These are phyloP conservation scores for Dovyalis caffra DNA, from an alignment of 345 rosid genomes.

Conservation along the genomic window DNA sequence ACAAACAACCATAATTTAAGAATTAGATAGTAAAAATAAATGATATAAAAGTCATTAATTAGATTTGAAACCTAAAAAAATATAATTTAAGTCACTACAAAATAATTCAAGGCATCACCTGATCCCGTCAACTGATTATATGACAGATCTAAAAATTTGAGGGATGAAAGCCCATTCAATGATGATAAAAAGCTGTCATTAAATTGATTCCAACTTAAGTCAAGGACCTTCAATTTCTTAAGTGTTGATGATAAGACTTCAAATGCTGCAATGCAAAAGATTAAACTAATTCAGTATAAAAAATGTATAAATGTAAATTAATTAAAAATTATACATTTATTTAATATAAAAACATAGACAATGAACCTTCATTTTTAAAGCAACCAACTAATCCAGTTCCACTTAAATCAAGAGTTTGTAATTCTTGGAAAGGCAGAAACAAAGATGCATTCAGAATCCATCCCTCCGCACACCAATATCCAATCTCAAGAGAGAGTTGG, in stretches of 20 bases:
- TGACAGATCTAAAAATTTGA: not conserved
- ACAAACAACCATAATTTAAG: too few species aligned
- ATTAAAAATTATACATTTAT: too few species aligned
- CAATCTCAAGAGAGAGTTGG: not conserved
- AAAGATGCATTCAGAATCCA: conserved; percentile 9
- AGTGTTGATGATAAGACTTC: not conserved
- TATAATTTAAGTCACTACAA: not conserved
- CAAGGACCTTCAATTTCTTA: not conserved
- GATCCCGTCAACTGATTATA: not conserved
- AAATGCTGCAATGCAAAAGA: not conserved
- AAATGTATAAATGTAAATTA: too few species aligned
- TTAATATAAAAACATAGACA: not conserved
- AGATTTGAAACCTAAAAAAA: not conserved
- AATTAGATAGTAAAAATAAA: too few species aligned
- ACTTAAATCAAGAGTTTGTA: not conserved
- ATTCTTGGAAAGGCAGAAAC: conserved; percentile 9
- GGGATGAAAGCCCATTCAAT: conserved; percentile 1
- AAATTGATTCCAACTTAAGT: conserved; percentile 8
- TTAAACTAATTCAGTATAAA: too few species aligned
- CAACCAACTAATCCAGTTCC: not conserved
- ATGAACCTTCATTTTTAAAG: not conserved
- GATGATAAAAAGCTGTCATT: not conserved
- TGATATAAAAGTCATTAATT: not conserved
- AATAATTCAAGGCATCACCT: too few species aligned
- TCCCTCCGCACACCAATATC: not conserved